phyloP scores from a whole-genome alignment of 306 rosid genomes.

The Albizia julibrissin region DNA sequence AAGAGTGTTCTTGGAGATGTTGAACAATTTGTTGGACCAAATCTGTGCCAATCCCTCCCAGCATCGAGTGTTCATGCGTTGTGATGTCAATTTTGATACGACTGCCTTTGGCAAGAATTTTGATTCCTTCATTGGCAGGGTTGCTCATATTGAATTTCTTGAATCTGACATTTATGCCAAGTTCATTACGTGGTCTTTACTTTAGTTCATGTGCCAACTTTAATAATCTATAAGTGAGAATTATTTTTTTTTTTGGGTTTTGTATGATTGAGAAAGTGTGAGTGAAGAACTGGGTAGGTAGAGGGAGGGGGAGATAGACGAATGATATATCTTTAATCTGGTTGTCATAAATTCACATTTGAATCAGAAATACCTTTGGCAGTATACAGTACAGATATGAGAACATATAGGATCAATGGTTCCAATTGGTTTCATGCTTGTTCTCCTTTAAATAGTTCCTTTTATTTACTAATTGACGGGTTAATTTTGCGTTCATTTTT shows the following conservation, averaged over 20 bases:
- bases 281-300: background rate
- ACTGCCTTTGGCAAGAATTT: conserved; percentile 86
- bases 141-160: conserved; percentile 90
- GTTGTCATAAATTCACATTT: background rate
- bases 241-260: background rate
- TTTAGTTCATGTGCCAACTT: background rate
- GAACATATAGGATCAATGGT: background rate
- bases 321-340: background rate
- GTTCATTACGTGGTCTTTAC: conserved; percentile 92
- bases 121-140: conserved; percentile 81
- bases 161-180: conserved; percentile 77
- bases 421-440: background rate
- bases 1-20: conserved; percentile 71
- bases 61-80: conserved; percentile 66
- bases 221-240: background rate
- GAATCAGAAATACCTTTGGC: background rate
- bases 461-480: background rate
- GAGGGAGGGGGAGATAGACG: background rate
- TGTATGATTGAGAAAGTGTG: background rate
- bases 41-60: conserved; percentile 51
- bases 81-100: conserved; percentile 86
- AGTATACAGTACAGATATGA: background rate
- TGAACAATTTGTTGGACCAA: conserved; percentile 75
- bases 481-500: background rate
- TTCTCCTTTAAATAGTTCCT: background rate